Evolutionary conservation across 148 eudicot species (phyloP).

Genomic region (Cornus kousa): DNA sequence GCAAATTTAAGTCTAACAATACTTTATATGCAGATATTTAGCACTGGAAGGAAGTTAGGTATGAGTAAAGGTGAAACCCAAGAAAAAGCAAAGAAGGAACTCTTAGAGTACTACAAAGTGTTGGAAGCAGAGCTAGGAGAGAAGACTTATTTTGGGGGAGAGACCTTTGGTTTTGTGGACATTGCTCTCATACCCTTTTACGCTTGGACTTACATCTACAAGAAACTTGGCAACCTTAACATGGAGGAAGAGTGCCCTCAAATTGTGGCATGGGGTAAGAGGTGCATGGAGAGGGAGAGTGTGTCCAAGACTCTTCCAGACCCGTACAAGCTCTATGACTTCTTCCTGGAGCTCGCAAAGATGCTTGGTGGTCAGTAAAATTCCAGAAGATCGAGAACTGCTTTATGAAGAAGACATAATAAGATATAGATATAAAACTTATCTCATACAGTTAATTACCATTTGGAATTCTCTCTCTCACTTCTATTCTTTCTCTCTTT

Average conservation of each 20-base stretch:
- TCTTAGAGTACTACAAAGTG: constrained; percentile 6
- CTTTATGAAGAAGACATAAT: too few relatives aligned
- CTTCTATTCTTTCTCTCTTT: too few relatives aligned
- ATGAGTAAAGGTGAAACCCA: constrained; percentile 1
- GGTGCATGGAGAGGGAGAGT: constrained; percentile 4
- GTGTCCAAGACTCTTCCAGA: constrained; percentile 8
- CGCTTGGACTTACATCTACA: background rate
- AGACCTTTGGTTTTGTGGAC: constrained; percentile 8
- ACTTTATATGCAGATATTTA: background rate
- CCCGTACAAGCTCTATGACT: constrained; percentile 4
- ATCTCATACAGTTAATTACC: too few relatives aligned
- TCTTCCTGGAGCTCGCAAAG: background rate
- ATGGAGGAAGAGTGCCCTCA: constrained; percentile 16
- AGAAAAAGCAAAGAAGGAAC: constrained; percentile 12
- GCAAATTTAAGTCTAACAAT: too few relatives aligned
- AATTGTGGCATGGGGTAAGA: constrained; percentile 13
- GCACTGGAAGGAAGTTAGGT: constrained; percentile 2
- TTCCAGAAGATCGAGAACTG: too few relatives aligned
- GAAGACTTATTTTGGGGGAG: constrained; percentile 10
- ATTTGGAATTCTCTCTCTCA: too few relatives aligned
- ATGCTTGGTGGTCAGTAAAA: constrained; percentile 8
- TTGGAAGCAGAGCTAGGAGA: constrained; percentile 15
- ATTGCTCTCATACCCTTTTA: constrained; percentile 16
- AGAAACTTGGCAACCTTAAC: constrained; percentile 8
- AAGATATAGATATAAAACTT: too few relatives aligned